Evolutionary conservation across 768 basidiomycete genomes (phyloP).

Genomic region (Trametes cubensis): DNA sequence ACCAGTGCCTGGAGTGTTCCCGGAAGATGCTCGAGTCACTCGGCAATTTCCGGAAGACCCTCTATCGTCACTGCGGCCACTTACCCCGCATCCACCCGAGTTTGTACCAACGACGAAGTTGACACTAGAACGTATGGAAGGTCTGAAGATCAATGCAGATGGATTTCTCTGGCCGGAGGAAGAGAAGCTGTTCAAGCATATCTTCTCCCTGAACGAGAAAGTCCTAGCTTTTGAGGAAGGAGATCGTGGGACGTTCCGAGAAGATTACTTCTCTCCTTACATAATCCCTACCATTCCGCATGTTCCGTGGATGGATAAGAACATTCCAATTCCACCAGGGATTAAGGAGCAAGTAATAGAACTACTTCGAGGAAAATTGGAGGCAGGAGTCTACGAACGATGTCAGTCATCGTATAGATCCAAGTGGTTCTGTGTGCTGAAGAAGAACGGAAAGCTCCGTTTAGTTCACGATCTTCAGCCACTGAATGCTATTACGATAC

Average conservation of each 20-base stretch:
- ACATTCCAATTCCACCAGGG: constrained; percentile 42
- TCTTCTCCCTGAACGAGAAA: constrained; percentile 19
- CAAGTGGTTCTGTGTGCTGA: constrained; percentile 43
- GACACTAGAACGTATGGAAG: constrained; percentile 29
- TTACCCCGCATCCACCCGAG: constrained; percentile 27
- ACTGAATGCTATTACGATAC: constrained; percentile 42
- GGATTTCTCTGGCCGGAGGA: constrained; percentile 36
- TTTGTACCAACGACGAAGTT: constrained; percentile 18
- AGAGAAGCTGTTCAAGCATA: constrained; percentile 28
- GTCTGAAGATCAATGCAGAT: constrained; percentile 34
- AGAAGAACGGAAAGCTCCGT: constrained; percentile 37
- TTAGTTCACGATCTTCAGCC: constrained; percentile 45
- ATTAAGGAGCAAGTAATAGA: constrained; percentile 22
- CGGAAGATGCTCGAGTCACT: constrained; percentile 38
- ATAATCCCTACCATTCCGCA: constrained; percentile 37
- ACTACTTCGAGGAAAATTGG: too few relatives aligned
- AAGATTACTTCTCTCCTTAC: constrained; percentile 33
- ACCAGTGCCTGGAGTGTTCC: constrained; percentile 34
- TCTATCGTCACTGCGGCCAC: constrained; percentile 30
- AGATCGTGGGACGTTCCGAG: constrained; percentile 27
- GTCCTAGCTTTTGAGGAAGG: constrained; percentile 29
- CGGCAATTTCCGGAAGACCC: constrained; percentile 40
- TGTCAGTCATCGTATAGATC: constrained; percentile 38
- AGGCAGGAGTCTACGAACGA: too few relatives aligned
- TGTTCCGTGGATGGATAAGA: constrained; percentile 38